Conservation (phyloP, 108 stramenopile species). For the Cyclotella kingstonii region DNA sequence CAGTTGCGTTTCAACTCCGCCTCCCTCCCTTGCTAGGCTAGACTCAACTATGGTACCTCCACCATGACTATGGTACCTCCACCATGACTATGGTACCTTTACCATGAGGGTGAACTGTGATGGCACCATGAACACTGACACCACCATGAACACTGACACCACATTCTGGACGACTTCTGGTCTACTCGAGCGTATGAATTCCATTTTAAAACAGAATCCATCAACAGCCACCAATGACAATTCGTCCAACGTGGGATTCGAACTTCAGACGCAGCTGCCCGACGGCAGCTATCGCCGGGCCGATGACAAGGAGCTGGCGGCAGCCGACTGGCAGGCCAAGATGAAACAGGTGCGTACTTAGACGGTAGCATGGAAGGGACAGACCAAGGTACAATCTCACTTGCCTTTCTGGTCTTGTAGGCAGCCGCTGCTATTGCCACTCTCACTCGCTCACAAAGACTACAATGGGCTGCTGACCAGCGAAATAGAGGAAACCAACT, state of each 20-base stretch:
- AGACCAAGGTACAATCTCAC: neutral
- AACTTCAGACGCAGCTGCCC: constrained; percentile 70
- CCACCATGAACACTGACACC: neutral
- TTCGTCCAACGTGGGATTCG: constrained; percentile 44
- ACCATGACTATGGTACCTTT: too few species aligned
- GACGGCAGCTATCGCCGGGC: constrained; percentile 74
- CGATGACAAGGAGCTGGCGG: constrained; percentile 52
- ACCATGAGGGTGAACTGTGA: too few species aligned
- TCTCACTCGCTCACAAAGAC: constrained; percentile 38
- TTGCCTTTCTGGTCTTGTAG: neutral
- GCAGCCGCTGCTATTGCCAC: constrained; percentile 45
- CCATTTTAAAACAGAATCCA: constrained; percentile 22
- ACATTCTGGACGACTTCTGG: constrained; percentile 49
- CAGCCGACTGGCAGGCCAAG: constrained; percentile 71
- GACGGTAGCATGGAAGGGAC: neutral
- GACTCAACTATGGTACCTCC: too few species aligned
- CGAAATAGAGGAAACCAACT: constrained; percentile 63
- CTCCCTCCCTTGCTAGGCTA: too few species aligned
- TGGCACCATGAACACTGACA: neutral
- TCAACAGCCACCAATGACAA: neutral
- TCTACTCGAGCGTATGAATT: constrained; percentile 44
- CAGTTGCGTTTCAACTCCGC: too few species aligned
- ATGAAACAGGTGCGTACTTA: constrained; percentile 50
- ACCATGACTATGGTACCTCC: too few species aligned
- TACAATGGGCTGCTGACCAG: constrained; percentile 66